Evolutionary conservation across 441 rosid genomes (phyloP), one percentile per base, ranked within the genome.

Genomic region (Omphalea diandra): DNA sequence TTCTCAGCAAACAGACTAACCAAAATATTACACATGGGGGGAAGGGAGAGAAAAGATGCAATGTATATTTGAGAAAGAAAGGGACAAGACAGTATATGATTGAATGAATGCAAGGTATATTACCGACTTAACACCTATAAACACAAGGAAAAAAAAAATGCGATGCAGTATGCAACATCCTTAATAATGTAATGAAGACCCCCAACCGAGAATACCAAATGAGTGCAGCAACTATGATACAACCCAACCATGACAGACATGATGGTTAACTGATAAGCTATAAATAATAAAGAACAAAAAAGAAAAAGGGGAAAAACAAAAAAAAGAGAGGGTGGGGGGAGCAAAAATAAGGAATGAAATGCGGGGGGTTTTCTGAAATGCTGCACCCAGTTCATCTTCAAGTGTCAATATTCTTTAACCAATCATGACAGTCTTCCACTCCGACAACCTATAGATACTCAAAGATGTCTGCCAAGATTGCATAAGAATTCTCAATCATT

Each of bases 81-180:
- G 36, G 55, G 40, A 24, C 52, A 20, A n/a, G 36, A 24, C 24
- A 43, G 38, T 53, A 22, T 72, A 57, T 65, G 79, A 68, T 68
- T 62, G 44, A 78, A 78, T 75, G 76, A 68, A 79, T 78, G 80
- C 82, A 58, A 73, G 15, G 81, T 75, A 73, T 72, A 35, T 29
- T 50, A 70, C 78, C 53, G 62, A 76, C 77, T 72, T 65, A 7
- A 38, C 73, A 72, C 65, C 44, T 35, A 40, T 61, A 14, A 38
- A 40, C 41, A 32, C 62, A 43, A 33, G 10, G 24, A 50, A 22
- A 26, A 38, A 54, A 59, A 65, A 44, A 32, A 79, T 81, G 84
- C 74, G 76, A 67, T 69, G 80, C 75, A 73, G 52, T 68, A 74
- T 72, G 73, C 50, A 63, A 71, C 68, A 63, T 73, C 76, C 71